These are phyloP conservation scores for Apiospora marii DNA, from an alignment of 2,329 filamentous ascomycete species.

Conservation along the genomic window DNA sequence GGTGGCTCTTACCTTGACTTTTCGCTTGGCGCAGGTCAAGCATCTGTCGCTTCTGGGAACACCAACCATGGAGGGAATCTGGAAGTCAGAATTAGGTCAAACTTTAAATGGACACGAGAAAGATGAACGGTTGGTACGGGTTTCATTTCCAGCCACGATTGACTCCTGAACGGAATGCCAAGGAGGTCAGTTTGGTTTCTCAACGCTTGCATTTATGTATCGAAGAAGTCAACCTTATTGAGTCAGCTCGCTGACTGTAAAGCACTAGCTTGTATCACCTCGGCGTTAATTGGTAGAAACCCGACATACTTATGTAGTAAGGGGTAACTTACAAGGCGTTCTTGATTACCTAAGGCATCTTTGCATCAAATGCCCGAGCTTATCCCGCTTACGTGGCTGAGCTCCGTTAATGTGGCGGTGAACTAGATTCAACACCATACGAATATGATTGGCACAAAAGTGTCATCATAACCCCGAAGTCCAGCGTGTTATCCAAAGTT, in stretches of 20 bases:
- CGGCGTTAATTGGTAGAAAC: neutral
- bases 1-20: neutral
- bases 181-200: neutral
- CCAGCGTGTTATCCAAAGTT: too few relatives aligned
- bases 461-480: too few relatives aligned
- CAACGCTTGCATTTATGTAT: neutral
- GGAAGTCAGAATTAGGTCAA: neutral
- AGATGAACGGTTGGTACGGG: too few relatives aligned
- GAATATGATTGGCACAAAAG: too few relatives aligned
- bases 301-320: neutral
- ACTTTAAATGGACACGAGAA: too few relatives aligned
- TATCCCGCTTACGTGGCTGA: neutral
- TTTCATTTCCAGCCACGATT: neutral
- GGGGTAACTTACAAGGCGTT: too few relatives aligned
- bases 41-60: neutral
- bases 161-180: accelerated
- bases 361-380: too few relatives aligned
- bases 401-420: neutral
- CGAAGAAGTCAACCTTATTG: too few relatives aligned
- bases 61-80: neutral
- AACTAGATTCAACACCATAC: neutral
- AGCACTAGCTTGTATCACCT: neutral
- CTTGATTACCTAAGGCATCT: too few relatives aligned
- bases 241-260: neutral
- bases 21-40: neutral